Conservation (phyloP, 352 stramenopile genomes). For the Globisporangium perplexum region DNA sequence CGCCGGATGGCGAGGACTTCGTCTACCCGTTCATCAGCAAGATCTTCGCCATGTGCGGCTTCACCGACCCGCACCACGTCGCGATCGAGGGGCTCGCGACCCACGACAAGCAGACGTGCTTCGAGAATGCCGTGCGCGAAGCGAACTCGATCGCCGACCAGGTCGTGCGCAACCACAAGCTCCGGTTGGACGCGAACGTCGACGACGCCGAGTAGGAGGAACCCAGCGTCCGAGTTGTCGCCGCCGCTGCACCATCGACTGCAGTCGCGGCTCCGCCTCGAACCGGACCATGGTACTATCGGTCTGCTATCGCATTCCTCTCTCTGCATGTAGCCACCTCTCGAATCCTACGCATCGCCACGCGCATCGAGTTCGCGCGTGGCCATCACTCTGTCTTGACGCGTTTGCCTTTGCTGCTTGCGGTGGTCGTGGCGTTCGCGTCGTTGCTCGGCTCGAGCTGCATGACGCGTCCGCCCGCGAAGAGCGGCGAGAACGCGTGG, state of each 20-base stretch:
- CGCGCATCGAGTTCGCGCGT: no score
- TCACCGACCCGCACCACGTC: constrained; percentile 59
- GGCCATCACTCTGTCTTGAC: constrained; percentile 5
- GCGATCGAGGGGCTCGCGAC: constrained; percentile 55
- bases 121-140: constrained; percentile 42
- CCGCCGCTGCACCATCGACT: neutral
- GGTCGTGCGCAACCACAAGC: constrained; percentile 51
- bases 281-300: neutral
- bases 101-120: constrained; percentile 61
- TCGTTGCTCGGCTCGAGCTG: constrained; percentile 24
- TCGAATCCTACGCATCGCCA: neutral
- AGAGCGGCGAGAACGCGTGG: constrained; percentile 59
- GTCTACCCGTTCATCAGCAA: constrained; percentile 65
- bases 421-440: neutral
- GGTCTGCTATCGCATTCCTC: neutral
- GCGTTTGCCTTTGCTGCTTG: neutral
- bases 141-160: constrained; percentile 54
- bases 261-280: neutral
- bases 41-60: constrained; percentile 76
- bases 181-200: constrained; percentile 38
- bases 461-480: constrained; percentile 36
- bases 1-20: constrained; percentile 50
- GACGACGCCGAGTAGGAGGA: neutral
- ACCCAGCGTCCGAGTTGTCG: neutral
- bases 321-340: neutral